Evolutionary conservation across 768 basidiomycete species (phyloP), one percentile per base, ranked within the genome.

Genomic region (Lactarius deliciosus): DNA sequence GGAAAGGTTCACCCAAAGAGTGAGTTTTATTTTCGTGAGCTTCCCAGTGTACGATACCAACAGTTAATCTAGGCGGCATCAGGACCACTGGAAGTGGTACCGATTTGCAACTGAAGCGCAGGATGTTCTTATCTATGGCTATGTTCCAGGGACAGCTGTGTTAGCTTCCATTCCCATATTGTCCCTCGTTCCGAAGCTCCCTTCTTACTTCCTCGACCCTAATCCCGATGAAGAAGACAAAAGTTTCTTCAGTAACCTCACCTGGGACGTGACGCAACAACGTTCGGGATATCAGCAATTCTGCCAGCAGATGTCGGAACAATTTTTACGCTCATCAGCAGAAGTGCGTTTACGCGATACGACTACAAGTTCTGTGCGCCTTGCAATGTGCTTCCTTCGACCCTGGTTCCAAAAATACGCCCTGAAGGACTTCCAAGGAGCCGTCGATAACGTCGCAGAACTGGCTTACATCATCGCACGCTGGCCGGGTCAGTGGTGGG

Each of bases 11-110:
- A 40, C 78, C 82, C 2, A 79, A 80, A 69, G 82, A 89, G 90
- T 91, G 76, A 75, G 88, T 59, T 1, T 63, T 57, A 88, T 59
- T 1, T 62, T 57, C 45, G 38, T 61, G 20, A 25, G 43, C 32
- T 61, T 62, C 32, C 18, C 3, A 25, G 9, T 1, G 54, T 43
- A 38, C 25, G n/a, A 53, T 43, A 62, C 64, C 66, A 69, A 75
- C 34, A 45, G 54, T 34, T 50, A 45, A 11, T 57, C 0, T 68
- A 89, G 88, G 69, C 85, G 85, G 58, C 83, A 84, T 69, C 74
- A 77, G 34, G 83, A 88, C 68, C 84, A 90, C 74, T 87, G 86
- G 86, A 89, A 86, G 75, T 92, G 90, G 90, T 84, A 87, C 66
- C 84, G 85, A 65, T 89, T 86, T 72, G 87, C 88, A 11, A 79